Conservation (phyloP, 2,329 filamentous ascomycete genomes). For the Botrytis medusae region DNA sequence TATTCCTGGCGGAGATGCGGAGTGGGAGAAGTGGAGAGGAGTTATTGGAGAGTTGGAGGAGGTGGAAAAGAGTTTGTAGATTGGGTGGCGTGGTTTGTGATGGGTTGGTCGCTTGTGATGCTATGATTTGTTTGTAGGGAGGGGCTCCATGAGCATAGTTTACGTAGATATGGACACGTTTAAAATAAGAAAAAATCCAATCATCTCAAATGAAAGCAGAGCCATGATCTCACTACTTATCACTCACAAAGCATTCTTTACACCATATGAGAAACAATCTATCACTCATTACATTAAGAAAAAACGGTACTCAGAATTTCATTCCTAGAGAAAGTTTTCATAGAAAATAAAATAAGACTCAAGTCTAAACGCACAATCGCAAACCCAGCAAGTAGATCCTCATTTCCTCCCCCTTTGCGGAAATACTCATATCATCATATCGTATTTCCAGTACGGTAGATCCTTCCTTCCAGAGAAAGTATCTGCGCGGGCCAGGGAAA, state of each 20-base stretch:
- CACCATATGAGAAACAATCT: neutral
- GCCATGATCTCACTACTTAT: neutral
- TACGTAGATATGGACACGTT: neutral
- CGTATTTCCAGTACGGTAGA: neutral
- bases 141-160: neutral
- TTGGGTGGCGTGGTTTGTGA: neutral
- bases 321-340: neutral
- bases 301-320: neutral
- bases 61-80: constrained; percentile 37
- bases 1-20: constrained; percentile 50
- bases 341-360: neutral
- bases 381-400: neutral
- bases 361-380: neutral
- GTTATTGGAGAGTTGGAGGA: constrained; percentile 34
- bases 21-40: constrained; percentile 52
- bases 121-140: neutral
- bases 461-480: neutral
- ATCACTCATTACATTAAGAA: neutral
- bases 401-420: neutral
- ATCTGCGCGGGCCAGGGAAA: neutral
- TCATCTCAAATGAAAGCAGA: neutral
- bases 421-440: neutral
- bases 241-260: neutral
- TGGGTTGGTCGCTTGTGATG: neutral
- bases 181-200: neutral